These are phyloP conservation scores for Ambrosia hybrid DNA, from an alignment of 140 eudicot genomes.

Conservation along the genomic window DNA sequence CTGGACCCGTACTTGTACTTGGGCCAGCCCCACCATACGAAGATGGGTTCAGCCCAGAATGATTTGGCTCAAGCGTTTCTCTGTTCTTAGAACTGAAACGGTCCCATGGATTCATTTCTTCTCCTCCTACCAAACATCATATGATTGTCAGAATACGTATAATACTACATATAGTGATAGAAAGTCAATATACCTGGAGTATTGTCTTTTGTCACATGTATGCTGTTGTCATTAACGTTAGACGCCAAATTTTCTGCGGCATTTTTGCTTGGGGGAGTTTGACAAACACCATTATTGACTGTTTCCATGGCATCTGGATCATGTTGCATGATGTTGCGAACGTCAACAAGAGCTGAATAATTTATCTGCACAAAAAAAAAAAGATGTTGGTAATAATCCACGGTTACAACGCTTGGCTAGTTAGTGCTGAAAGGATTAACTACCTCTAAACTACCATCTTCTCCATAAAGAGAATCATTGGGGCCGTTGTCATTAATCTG, in stretches of 20 bases:
- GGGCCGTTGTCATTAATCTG: conserved; percentile 53
- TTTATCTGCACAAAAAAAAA: conserved; percentile 69
- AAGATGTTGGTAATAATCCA: background rate
- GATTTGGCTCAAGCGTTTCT: conserved; percentile 6
- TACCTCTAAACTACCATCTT: conserved; percentile 97
- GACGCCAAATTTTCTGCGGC: conserved; percentile 29
- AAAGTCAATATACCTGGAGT: conserved; percentile 42
- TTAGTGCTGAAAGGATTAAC: conserved; percentile 15
- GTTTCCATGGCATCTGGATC: conserved; percentile 39
- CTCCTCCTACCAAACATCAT: conserved; percentile 34
- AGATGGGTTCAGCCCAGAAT: conserved; percentile 17
- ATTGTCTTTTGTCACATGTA: conserved; percentile 33
- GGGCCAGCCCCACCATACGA: conserved; percentile 23
- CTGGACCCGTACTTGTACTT: conserved; percentile 25
- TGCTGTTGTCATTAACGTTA: conserved; percentile 28
- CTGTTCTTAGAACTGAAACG: conserved; percentile 36
- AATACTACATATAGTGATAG: background rate
- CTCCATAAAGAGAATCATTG: conserved; percentile 61
- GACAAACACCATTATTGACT: conserved; percentile 29
- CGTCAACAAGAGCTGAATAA: conserved; percentile 72
- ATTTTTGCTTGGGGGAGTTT: conserved; percentile 33
- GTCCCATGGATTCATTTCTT: conserved; percentile 70
- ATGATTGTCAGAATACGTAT: conserved; percentile 12
- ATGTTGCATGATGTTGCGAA: conserved; percentile 52
- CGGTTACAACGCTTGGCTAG: conserved; percentile 1